Evolutionary conservation across 768 basidiomycete genomes (phyloP), one percentile per base, ranked within the genome.

Genomic region (Termitomyces heimii): DNA sequence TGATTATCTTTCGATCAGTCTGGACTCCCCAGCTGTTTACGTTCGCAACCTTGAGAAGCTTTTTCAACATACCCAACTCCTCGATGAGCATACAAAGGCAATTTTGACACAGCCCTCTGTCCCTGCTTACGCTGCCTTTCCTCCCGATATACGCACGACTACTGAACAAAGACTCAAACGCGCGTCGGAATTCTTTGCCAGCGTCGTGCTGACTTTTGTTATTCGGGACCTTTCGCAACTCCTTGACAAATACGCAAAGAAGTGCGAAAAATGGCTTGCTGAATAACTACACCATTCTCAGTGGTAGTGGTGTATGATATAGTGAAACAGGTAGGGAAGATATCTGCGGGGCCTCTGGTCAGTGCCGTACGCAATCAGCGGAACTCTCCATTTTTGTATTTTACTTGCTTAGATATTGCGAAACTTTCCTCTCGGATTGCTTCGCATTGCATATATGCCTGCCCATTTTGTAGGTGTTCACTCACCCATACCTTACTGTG

Each of bases 221-320:
- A 85, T 96, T 65, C 85, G 86, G 53, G 92, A 94, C 69, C 78
- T 94, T 61, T 89, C 90, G 42, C 84, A 88, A 65, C 73, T 95
- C 50, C 77, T 95, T 60, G 94, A 95, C 77, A 94, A 95, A 73
- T 94, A 94, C 70, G 89, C 87, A 61, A 94, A 94, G 80, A 90
- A 91, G 70, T 92, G 90, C 72, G 92, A 92, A 74, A 92, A 92
- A 72, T 92, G 91, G 89, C 79, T 93, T 37, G 89, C 85, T 37
- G 92, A 94, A 68, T 93, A 77, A 77, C 48, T 48, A n/a, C 16
- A 28, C n/a, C 28, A 22, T 20, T 45, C 24, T 37, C 32, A 28
- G 46, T 22, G 49, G 32, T 37, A 47, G 43, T 26, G 46, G 40
- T 45, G 35, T 47, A 55, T 49, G 43, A 26, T 50, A 48, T 53